phyloP scores from a whole-genome alignment of 2,329 filamentous ascomycete species.

The Diplodia sapinea region DNA sequence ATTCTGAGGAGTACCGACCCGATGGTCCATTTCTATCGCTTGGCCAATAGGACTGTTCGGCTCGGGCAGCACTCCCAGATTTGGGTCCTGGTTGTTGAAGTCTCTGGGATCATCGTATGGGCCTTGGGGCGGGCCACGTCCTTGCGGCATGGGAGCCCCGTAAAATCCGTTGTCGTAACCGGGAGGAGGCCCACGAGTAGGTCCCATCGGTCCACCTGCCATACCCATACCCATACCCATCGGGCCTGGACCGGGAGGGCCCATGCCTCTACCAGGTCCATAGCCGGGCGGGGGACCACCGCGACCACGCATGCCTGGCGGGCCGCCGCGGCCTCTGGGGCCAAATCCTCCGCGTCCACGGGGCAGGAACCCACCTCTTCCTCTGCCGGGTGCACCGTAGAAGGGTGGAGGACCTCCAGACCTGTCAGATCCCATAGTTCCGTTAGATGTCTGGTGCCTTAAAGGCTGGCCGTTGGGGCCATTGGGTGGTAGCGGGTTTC shows the following conservation, averaged over 20 bases:
- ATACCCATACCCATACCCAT: constrained; percentile 34
- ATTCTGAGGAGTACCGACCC: constrained; percentile 42
- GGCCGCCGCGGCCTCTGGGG: constrained; percentile 45
- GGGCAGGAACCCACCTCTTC: constrained; percentile 37
- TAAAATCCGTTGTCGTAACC: constrained; percentile 46
- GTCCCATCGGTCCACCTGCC: constrained; percentile 48
- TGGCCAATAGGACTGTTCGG: constrained; percentile 58
- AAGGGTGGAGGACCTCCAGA: constrained; percentile 49
- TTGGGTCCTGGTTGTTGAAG: constrained; percentile 49
- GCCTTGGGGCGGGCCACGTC: constrained; percentile 43
- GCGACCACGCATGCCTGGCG: constrained; percentile 38
- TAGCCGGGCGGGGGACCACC: constrained; percentile 49
- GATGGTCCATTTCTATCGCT: constrained; percentile 80
- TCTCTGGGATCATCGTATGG: constrained; percentile 42
- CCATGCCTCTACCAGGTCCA: constrained; percentile 45
- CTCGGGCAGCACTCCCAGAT: constrained; percentile 45
- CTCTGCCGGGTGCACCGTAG: constrained; percentile 37
- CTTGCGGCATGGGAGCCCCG: constrained; percentile 52
- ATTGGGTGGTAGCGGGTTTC: constrained; percentile 56
- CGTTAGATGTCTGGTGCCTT: constrained; percentile 40
- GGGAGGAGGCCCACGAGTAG: constrained; percentile 51
- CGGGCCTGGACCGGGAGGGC: constrained; percentile 39
- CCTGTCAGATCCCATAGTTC: constrained; percentile 47
- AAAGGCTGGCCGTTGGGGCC: constrained; percentile 53
- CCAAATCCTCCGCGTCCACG: constrained; percentile 47